Percentiles rank a stretch among this genome's conserved stretches.
These are phyloP conservation scores for Stephania japonica DNA, from an alignment of 164 flowering plant genomes.

Conservation along the genomic window DNA sequence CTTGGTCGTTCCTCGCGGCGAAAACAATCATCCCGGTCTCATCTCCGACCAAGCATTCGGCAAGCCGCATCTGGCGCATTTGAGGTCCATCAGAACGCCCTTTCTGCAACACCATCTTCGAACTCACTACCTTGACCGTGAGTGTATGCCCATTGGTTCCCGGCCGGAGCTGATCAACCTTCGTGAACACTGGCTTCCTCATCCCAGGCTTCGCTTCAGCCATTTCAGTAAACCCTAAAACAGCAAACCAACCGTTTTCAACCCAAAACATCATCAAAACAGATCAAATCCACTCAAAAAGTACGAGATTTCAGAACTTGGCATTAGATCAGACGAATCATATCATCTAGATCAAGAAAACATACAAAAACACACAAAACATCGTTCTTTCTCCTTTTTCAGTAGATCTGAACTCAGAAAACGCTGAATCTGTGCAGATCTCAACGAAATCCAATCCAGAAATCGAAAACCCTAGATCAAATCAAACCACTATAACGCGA, in stretches of 20 bases:
- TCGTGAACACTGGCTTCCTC: slow-evolving; percentile 55
- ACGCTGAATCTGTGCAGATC: neutral
- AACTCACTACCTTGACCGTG: slow-evolving; percentile 44
- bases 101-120: slow-evolving; percentile 47
- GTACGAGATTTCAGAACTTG: neutral
- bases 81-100: slow-evolving; percentile 49
- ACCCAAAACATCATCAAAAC: neutral
- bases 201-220: slow-evolving; percentile 44
- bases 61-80: slow-evolving; percentile 45
- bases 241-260: neutral
- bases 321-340: neutral
- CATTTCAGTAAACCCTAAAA: slow-evolving; percentile 25
- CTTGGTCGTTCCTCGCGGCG: slow-evolving; percentile 65
- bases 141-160: slow-evolving; percentile 54
- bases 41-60: slow-evolving; percentile 65
- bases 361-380: neutral
- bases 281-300: neutral
- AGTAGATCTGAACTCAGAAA: neutral
- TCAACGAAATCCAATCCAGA: neutral
- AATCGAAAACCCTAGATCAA: neutral
- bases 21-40: slow-evolving; percentile 53
- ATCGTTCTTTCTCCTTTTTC: neutral
- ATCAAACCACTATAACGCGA: neutral
- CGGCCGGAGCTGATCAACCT: slow-evolving; percentile 55
- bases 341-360: neutral